phyloP scores from a whole-genome alignment of 345 rosid genomes.

The Crucihimalaya himalaica region DNA sequence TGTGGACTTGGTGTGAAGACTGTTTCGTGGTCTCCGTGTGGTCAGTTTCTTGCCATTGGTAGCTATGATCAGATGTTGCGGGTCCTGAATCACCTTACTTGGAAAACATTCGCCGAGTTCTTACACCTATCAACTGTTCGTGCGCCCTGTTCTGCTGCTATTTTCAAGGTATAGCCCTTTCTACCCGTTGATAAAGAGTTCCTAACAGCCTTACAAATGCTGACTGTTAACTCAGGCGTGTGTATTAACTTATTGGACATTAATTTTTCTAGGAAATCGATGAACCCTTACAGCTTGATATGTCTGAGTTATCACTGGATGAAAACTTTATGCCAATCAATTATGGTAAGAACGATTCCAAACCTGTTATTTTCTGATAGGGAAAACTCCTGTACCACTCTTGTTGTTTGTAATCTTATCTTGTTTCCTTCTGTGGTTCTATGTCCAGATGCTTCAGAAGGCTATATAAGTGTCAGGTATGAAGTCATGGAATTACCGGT shows the following conservation, averaged over 20 bases:
- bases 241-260: conserved; percentile 19
- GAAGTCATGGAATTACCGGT: conserved; percentile 83
- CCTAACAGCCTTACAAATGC: neutral
- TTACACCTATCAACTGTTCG: conserved; percentile 83
- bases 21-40: conserved; percentile 97
- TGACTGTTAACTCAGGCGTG: conserved; percentile 1
- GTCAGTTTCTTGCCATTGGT: conserved; percentile 93
- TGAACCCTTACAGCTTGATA: conserved; percentile 79
- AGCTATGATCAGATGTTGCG: conserved; percentile 97
- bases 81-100: conserved; percentile 80
- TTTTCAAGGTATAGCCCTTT: conserved; percentile 64
- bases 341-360: conserved; percentile 52
- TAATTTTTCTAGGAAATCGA: conserved; percentile 68
- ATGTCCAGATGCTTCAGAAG: conserved; percentile 62
- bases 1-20: conserved; percentile 95
- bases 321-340: conserved; percentile 72
- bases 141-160: conserved; percentile 83
- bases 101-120: conserved; percentile 98
- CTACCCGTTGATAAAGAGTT: neutral
- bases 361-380: neutral
- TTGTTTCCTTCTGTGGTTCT: neutral
- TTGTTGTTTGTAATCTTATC: neutral
- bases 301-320: conserved; percentile 72
- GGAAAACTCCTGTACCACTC: neutral
- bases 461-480: conserved; percentile 72